Evolutionary conservation across 2,329 filamentous ascomycete species (phyloP).

Genomic region (Davidsoniella virescens): DNA sequence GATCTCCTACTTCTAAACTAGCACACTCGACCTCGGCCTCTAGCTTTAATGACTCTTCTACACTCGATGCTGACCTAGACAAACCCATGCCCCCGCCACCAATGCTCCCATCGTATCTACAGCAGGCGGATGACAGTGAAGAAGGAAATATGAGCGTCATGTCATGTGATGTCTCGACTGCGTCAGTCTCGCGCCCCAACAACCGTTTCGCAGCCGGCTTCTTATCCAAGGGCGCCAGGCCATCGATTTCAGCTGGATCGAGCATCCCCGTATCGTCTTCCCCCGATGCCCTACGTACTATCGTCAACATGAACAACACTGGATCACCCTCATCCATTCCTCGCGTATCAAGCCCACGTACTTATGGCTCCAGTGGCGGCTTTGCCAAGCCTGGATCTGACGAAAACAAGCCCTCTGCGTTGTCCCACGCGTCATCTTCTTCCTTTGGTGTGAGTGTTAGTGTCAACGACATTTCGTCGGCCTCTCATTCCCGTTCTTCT

Average conservation of each 20-base stretch:
- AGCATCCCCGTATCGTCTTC: conserved; percentile 8
- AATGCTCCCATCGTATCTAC: conserved; percentile 9
- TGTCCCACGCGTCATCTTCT: conserved; percentile 7
- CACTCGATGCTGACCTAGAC: conserved; percentile 15
- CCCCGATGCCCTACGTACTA: conserved; percentile 7
- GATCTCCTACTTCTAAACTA: conserved; percentile 1
- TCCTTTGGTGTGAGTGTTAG: conserved; percentile 13
- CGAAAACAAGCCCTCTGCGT: conserved; percentile 8
- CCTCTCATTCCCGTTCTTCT: conserved; percentile 4
- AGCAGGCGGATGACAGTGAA: conserved; percentile 6
- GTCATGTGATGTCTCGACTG: conserved; percentile 9
- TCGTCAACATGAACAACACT: conserved; percentile 4
- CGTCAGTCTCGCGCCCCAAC: conserved; percentile 7
- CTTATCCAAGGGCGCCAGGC: conserved; percentile 4
- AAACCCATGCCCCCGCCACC: conserved; percentile 10
- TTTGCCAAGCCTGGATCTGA: conserved; percentile 1
- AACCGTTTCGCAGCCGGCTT: conserved; percentile 12
- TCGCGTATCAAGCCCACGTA: conserved; percentile 9
- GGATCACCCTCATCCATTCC: conserved; percentile 12
- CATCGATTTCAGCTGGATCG: conserved; percentile 6
- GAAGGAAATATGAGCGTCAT: conserved; percentile 9
- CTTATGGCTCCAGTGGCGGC: conserved; percentile 1
- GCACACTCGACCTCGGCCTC: not conserved
- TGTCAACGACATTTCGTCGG: conserved; percentile 7
- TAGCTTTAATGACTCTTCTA: conserved; percentile 21